Evolutionary conservation across 2,329 filamentous ascomycete genomes (phyloP).

Genomic region (Mycocentrospora acerina): DNA sequence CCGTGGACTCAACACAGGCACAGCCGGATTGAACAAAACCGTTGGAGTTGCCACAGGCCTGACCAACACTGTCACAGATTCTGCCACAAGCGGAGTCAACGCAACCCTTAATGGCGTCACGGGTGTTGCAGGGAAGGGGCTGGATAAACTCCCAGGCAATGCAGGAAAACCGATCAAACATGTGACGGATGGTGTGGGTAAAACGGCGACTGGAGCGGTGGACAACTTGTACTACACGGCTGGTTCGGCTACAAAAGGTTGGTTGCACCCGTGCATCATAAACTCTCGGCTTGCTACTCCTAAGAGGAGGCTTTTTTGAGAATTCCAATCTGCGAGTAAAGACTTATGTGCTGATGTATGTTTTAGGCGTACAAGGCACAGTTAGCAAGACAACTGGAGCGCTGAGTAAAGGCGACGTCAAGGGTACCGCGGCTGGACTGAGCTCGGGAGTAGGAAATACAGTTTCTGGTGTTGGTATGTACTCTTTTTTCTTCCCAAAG

Average conservation of each 20-base stretch:
- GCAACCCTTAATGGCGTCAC: conserved; percentile 41
- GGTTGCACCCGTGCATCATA: too few species aligned
- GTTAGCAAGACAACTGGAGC: conserved; percentile 48
- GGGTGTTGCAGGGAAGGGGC: conserved; percentile 40
- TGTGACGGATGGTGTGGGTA: conserved; percentile 44
- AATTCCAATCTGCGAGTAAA: too few species aligned
- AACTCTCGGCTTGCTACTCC: too few species aligned
- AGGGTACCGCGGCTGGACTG: conserved; percentile 41
- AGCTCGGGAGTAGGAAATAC: conserved; percentile 36
- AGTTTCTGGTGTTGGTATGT: too few species aligned
- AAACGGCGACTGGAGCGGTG: conserved; percentile 44
- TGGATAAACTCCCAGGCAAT: conserved; percentile 36
- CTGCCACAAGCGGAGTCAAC: conserved; percentile 41
- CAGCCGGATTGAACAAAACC: conserved; percentile 40
- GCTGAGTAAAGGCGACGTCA: conserved; percentile 46
- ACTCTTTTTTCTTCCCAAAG: too few species aligned
- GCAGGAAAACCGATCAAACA: conserved; percentile 43
- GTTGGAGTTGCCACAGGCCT: conserved; percentile 37
- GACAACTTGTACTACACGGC: conserved; percentile 46
- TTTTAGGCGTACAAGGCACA: conserved; percentile 46
- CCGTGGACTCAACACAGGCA: conserved; percentile 35
- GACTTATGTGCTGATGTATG: too few species aligned
- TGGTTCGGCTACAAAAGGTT: conserved; percentile 43
- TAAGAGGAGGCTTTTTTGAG: too few species aligned
- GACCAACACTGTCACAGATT: conserved; percentile 40